Evolutionary conservation across 345 rosid genomes (phyloP), one percentile per base, ranked within the genome.

Genomic region (Citrus sinensis): DNA sequence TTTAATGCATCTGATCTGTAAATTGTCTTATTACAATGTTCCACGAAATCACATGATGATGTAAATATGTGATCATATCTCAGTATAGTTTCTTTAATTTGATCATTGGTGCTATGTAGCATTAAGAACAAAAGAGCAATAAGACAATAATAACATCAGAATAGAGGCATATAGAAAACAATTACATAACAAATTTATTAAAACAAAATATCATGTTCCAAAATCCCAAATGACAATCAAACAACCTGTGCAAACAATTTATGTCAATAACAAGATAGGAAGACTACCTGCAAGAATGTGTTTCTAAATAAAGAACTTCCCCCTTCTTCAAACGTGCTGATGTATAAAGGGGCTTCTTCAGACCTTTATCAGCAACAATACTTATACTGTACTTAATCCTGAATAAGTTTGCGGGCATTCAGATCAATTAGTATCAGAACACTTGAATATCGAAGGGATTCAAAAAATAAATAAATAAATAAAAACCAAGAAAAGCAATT

Each of bases 311-410:
- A 78, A 97, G 68, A 79, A 94, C 99, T 80, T 97, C 98, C 80
- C 99, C 99, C 83, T 94, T 97, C 87, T 94, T 97, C 90, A 97
- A 85, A 37, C 98, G 98, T 39, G 98, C 98, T 80, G 99, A 97
- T 74, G 99, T 97, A 79, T 88, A 93, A 1, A 92, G 93, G 61
- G 98, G 90, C 85, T 93, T 94, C 82, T 97, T 97, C 76, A 97
- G 91, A 82, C 99, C 99, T 83, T 94, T 97, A 81, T 97, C 99
- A 2, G 99, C 98, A 4, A 97, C 96, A 61, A 97, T 91, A 79
- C 97, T 94, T 68, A 97, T 93, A 83, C 98, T 93, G 87, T 97
- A 97, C 78, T 97, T 97, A 71, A 94, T 92, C 99, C 99, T 97
- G 84, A 20, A 79, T 40, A 40, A 66, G 75, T 73, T 76, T 40